Conservation (phyloP, 371 early-diverging fungal species). For the Gilbertella persicaria region DNA sequence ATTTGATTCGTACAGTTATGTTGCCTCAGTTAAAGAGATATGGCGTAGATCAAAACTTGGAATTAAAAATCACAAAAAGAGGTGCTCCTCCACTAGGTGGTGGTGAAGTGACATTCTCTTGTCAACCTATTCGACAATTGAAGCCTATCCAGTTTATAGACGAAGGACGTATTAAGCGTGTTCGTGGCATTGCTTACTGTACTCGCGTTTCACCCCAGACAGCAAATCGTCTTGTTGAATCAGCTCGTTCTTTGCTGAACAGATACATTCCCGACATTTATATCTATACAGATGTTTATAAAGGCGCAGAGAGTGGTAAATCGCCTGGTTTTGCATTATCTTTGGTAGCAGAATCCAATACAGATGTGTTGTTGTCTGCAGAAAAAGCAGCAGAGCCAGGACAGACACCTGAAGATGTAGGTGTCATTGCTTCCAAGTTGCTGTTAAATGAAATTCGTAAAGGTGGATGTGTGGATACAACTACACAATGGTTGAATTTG, state of each 20-base stretch:
- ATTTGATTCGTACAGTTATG: slow-evolving; percentile 89
- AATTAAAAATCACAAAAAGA: slow-evolving; percentile 87
- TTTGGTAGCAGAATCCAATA: slow-evolving; percentile 91
- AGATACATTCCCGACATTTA: slow-evolving; percentile 94
- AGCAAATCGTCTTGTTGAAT: slow-evolving; percentile 90
- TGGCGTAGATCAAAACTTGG: slow-evolving; percentile 82
- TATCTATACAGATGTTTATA: slow-evolving; percentile 95
- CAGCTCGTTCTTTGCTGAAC: slow-evolving; percentile 83
- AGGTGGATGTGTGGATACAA: slow-evolving; percentile 89
- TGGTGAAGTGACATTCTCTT: slow-evolving; percentile 87
- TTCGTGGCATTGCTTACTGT: slow-evolving; percentile 93
- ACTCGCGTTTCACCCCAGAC: slow-evolving; percentile 95
- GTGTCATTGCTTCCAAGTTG: slow-evolving; percentile 70
- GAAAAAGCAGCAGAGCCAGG: slow-evolving; percentile 81
- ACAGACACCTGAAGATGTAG: slow-evolving; percentile 90
- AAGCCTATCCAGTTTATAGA: slow-evolving; percentile 82
- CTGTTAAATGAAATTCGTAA: slow-evolving; percentile 83
- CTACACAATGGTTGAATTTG: slow-evolving; percentile 85
- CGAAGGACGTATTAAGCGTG: slow-evolving; percentile 85
- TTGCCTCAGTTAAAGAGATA: slow-evolving; percentile 83
- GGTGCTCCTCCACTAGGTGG: slow-evolving; percentile 97
- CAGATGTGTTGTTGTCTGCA: slow-evolving; percentile 79
- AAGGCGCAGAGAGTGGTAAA: slow-evolving; percentile 91
- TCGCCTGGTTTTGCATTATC: slow-evolving; percentile 93
- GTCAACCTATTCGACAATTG: slow-evolving; percentile 80